These are phyloP conservation scores for Juglanconis juglandina DNA, from an alignment of 2,329 filamentous ascomycete species.

Conservation along the genomic window DNA sequence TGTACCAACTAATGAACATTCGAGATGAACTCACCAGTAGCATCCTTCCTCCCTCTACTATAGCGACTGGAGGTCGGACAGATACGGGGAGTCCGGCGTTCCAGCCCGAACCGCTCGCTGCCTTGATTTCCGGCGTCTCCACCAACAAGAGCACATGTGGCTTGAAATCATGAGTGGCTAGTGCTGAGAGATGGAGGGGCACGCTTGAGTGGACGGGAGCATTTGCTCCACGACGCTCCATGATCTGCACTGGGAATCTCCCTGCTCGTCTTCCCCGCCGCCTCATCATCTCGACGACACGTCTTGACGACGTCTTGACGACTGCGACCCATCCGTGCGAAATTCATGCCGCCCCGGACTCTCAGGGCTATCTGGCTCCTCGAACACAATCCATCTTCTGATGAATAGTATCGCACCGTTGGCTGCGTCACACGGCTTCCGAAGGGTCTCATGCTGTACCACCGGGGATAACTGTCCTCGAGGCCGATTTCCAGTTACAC, in stretches of 20 bases:
- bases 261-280: background rate
- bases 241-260: background rate
- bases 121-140: background rate
- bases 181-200: background rate
- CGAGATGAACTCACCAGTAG: background rate
- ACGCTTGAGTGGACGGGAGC: background rate
- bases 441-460: background rate
- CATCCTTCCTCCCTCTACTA: background rate
- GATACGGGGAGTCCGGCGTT: background rate
- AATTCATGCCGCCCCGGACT: background rate
- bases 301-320: background rate
- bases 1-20: no score
- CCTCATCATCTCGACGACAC: background rate
- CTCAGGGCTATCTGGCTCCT: background rate
- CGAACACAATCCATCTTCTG: background rate
- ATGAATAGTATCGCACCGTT: background rate
- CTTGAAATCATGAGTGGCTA: constrained; percentile 1
- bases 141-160: background rate
- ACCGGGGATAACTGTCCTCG: background rate
- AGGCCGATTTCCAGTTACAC: background rate
- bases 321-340: background rate
- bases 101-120: background rate
- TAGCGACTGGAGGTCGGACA: no score
- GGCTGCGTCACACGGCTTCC: background rate
- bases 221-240: background rate